These are phyloP conservation scores for Iberis pinnata DNA, from an alignment of 345 rosid genomes.

Conservation along the genomic window DNA sequence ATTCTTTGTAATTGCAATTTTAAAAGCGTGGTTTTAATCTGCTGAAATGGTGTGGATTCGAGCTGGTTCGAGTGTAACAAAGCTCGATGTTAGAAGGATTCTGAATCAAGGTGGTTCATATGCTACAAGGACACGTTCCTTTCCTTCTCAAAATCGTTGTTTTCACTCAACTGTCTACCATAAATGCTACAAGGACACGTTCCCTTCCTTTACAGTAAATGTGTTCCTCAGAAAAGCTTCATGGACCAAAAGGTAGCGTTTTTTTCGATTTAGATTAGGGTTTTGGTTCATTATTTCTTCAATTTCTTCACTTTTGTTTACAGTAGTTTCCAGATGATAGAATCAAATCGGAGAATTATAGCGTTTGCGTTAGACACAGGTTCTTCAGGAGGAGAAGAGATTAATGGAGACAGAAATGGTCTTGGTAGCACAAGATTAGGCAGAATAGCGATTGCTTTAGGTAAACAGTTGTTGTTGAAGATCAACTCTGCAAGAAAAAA, in stretches of 20 bases:
- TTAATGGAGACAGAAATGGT: conserved; percentile 44
- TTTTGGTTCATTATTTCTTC: no score
- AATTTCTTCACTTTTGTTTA: no score
- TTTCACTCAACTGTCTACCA: conserved; percentile 47
- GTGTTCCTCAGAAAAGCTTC: no score
- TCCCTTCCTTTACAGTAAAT: neutral
- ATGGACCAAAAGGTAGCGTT: no score
- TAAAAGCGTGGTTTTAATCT: no score
- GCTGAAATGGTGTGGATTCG: conserved; percentile 64
- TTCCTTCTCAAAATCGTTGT: conserved; percentile 40
- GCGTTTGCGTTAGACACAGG: conserved; percentile 75
- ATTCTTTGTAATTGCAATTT: no score
- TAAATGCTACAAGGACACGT: conserved; percentile 44
- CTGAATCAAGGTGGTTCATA: conserved; percentile 48
- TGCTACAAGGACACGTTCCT: conserved; percentile 38
- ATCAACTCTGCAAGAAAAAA: conserved; percentile 75
- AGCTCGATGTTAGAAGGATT: conserved; percentile 57
- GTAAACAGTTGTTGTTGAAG: conserved; percentile 61
- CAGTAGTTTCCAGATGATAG: conserved; percentile 40
- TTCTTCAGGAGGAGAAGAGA: conserved; percentile 44
- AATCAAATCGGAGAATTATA: conserved; percentile 42
- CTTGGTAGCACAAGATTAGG: conserved; percentile 80
- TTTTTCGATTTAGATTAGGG: no score
- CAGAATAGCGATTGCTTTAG: conserved; percentile 77
- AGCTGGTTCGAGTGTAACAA: conserved; percentile 53